phyloP scores from a whole-genome alignment of 768 basidiomycete genomes.

The Russula sp. region DNA sequence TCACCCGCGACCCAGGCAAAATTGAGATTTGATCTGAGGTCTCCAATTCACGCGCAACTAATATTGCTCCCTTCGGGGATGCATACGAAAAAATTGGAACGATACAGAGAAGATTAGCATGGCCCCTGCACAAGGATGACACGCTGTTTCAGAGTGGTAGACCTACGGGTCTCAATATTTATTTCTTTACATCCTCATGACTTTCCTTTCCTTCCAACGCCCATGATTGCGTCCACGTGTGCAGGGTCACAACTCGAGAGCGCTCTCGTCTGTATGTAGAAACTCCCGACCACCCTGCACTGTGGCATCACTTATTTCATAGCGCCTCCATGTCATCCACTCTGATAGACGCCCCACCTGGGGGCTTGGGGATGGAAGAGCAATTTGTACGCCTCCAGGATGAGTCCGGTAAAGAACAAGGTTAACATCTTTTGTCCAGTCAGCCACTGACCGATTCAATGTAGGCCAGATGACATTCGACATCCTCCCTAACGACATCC shows the following conservation, averaged over 20 bases:
- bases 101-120: constrained; percentile 99
- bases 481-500: too few relatives aligned
- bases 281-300: too few relatives aligned
- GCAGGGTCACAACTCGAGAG: too few relatives aligned
- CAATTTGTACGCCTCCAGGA: too few relatives aligned
- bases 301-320: neutral
- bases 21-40: neutral
- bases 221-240: too few relatives aligned
- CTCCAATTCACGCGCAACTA: neutral
- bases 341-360: neutral
- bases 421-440: neutral
- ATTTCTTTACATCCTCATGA: constrained; percentile 22
- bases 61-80: constrained; percentile 76
- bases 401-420: neutral
- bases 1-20: constrained; percentile 7
- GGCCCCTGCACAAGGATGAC: constrained; percentile 99
- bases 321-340: neutral
- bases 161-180: constrained; percentile 39
- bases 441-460: too few relatives aligned
- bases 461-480: neutral
- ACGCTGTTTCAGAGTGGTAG: constrained; percentile 94
- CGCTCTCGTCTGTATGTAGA: too few relatives aligned
- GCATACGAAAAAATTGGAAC: constrained; percentile 99
- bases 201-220: too few relatives aligned
- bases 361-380: neutral